Evolutionary conservation across 768 basidiomycete genomes (phyloP).

Genomic region (Lactarius tabidus): DNA sequence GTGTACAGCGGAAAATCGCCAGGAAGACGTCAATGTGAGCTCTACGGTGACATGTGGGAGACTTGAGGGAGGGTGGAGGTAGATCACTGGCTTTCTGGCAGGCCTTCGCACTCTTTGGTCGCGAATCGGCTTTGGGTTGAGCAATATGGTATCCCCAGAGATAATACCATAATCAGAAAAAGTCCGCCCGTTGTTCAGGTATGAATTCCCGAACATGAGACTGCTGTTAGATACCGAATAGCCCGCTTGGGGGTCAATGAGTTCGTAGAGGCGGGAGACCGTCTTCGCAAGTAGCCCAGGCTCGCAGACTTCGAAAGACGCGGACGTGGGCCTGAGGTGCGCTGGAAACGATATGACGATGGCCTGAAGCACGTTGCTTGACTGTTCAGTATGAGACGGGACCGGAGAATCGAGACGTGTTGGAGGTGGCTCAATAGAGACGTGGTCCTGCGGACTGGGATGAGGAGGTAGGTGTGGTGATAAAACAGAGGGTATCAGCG

Average conservation of each 20-base stretch:
- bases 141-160: neutral
- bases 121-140: neutral
- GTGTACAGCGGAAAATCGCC: conserved; percentile 13
- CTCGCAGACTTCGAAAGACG: neutral
- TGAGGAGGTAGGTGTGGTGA: neutral
- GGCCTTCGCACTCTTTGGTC: no score
- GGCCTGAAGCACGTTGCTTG: neutral
- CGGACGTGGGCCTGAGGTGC: neutral
- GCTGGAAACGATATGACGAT: neutral
- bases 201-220: neutral
- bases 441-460: neutral
- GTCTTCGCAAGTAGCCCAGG: neutral
- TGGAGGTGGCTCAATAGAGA: no score
- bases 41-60: conserved; percentile 12
- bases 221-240: neutral
- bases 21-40: neutral
- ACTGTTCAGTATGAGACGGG: neutral
- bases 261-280: neutral
- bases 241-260: neutral
- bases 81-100: conserved; percentile 11
- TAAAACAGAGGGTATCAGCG: neutral
- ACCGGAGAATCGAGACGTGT: no score
- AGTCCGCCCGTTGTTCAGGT: neutral
- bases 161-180: neutral
- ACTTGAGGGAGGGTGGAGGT: conserved; percentile 7